Evolutionary conservation across 1,284 basidiomycete genomes (phyloP), one percentile per base, ranked within the genome.

Genomic region (Cystobasidium pallidum): DNA sequence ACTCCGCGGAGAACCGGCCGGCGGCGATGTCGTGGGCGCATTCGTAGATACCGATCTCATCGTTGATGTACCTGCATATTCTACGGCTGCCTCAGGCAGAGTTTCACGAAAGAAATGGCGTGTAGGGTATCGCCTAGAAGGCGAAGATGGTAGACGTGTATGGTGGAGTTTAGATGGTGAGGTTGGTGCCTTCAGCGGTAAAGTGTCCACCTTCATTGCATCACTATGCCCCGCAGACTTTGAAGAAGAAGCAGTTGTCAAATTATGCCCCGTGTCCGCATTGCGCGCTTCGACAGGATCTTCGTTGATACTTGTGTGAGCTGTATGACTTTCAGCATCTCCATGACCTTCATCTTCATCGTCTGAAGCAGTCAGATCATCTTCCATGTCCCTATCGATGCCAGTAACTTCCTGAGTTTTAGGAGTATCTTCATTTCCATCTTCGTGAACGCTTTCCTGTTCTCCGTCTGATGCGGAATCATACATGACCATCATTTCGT

Each of bases 1-100:
- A 39, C 39, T 30, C 3, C 62, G 24, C 2, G 62, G 62, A 13
- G 54, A 49, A 2, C 6, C n/a, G 19, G 3, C 15, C 24, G 30
- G 30, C n/a, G 4, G 41, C 4, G 51, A 19, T 21, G 66, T 30
- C 34, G 70, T 11, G 47, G 10, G 41, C 26, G 52, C 21, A 26
- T 47, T 70, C 2, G 67, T 70, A 21, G 67, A 70, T 21, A 62
- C 58, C 15, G 67, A 70, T 32, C 67, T 34, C 67, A 70, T 70
- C 4, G 67, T 70, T 28, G 51, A 51, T 39, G 64, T 66, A 6
- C 32, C 51, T 36, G 64, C 34, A 11, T 28, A 2, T 15, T 57
- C 64, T 17, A 49, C 43, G 0, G 51, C 30, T 24, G 39, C 15
- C 1, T 57, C 62, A 28, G 17, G 11, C n/a, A 54, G 30, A 57